phyloP scores from a whole-genome alignment of 345 rosid species.

The Cardamine chenopodiifolia region DNA sequence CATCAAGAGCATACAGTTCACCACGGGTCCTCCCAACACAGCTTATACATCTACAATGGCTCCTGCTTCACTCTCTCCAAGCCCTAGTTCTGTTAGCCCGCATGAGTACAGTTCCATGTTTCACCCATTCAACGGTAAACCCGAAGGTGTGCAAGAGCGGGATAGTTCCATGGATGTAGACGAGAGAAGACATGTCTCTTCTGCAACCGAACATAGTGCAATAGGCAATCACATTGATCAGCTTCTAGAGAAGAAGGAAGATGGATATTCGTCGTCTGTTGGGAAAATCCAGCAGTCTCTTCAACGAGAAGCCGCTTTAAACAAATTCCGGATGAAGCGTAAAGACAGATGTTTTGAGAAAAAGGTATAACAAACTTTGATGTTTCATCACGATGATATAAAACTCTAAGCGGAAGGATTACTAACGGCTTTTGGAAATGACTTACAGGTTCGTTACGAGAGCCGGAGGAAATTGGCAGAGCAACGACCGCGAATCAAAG shows the following conservation, averaged over 20 bases:
- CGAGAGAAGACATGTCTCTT: conserved; percentile 58
- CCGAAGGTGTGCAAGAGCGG: conserved; percentile 46
- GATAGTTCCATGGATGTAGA: conserved; percentile 50
- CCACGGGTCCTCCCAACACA: conserved; percentile 40
- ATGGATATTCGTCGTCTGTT: conserved; percentile 38
- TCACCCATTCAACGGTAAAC: conserved; percentile 48
- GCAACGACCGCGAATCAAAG: conserved; percentile 65
- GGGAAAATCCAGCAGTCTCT: conserved; percentile 54
- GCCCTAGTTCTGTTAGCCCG: conserved; percentile 62
- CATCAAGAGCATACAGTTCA: conserved; percentile 46
- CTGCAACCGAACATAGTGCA: conserved; percentile 63
- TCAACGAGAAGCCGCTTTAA: conserved; percentile 88
- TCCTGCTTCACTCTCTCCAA: conserved; percentile 48
- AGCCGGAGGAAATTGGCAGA: conserved; percentile 74
- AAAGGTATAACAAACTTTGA: conserved; percentile 58
- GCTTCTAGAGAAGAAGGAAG: conserved; percentile 57
- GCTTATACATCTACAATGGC: conserved; percentile 51
- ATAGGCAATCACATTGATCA: conserved; percentile 61
- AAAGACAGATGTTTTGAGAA: conserved; percentile 93
- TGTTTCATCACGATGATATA: neutral
- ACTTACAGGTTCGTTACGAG: conserved; percentile 67
- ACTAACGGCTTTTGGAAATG: neutral
- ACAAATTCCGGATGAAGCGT: conserved; percentile 86
- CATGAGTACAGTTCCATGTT: conserved; percentile 51
- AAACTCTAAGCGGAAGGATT: neutral